Conservation (phyloP, 2,329 filamentous ascomycete species). For the Monosporascus sp. region DNA sequence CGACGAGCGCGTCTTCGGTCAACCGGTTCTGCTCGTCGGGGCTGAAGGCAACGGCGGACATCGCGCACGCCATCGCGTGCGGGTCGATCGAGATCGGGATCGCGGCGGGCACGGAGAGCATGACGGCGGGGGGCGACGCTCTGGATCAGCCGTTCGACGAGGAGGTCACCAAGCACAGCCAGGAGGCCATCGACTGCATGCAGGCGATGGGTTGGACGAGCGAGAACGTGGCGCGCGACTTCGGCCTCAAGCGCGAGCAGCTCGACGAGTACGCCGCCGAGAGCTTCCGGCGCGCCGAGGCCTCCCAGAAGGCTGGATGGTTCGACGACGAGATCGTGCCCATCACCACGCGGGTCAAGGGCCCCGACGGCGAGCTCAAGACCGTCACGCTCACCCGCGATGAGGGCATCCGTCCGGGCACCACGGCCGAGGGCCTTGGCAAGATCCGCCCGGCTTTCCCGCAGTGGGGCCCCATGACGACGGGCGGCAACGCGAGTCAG, state of each 20-base stretch:
- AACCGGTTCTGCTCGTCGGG: slow-evolving; percentile 98
- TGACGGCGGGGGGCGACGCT: slow-evolving; percentile 70
- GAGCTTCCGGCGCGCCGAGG: slow-evolving; percentile 82
- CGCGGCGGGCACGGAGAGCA: slow-evolving; percentile 83
- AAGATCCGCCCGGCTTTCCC: slow-evolving; percentile 92
- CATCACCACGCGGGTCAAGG: slow-evolving; percentile 76
- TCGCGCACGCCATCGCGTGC: slow-evolving; percentile 77
- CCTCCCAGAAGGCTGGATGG: slow-evolving; percentile 83
- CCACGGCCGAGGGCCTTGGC: slow-evolving; percentile 72
- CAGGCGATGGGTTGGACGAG: slow-evolving; percentile 97
- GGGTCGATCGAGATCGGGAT: slow-evolving; percentile 85
- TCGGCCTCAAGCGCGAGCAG: slow-evolving; percentile 71
- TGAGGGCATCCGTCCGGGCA: slow-evolving; percentile 87
- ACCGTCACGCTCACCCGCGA: slow-evolving; percentile 77
- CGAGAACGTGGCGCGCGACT: slow-evolving; percentile 91
- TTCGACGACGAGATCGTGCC: slow-evolving; percentile 94
- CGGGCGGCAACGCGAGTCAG: slow-evolving; percentile 91
- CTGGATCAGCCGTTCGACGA: slow-evolving; percentile 72
- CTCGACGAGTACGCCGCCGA: slow-evolving; percentile 86
- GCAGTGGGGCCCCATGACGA: slow-evolving; percentile 79
- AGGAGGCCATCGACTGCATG: slow-evolving; percentile 81
- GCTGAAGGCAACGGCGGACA: slow-evolving; percentile 90
- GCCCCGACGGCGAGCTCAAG: slow-evolving; percentile 73
- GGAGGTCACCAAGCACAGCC: slow-evolving; percentile 63
- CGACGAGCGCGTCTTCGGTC: slow-evolving; percentile 71